Percentiles rank a stretch among this genome's conserved stretches.
phyloP scores from a whole-genome alignment of 148 eudicot species.

The Rhododendron kiyosumense region DNA sequence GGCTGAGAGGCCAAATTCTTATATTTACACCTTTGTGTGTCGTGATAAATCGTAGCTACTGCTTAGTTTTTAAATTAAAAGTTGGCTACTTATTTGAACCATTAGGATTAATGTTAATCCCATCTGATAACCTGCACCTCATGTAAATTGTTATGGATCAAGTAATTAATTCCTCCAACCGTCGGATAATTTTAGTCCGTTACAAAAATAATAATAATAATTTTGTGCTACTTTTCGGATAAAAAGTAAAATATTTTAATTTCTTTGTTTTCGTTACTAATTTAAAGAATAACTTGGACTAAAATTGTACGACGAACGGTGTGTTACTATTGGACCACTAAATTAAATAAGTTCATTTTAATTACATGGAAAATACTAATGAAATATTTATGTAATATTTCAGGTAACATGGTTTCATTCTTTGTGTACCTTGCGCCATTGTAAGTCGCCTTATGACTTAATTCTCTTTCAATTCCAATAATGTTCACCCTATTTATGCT shows the following conservation, averaged over 20 bases:
- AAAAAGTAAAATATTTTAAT: too few species aligned
- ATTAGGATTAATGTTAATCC: too few species aligned
- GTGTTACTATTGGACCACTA: not conserved
- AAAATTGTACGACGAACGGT: too few species aligned
- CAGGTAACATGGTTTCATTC: constrained; percentile 65
- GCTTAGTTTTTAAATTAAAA: not conserved
- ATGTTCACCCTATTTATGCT: not conserved
- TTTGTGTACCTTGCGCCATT: constrained; percentile 65
- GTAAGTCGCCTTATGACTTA: constrained; percentile 35
- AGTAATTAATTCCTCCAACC: too few species aligned
- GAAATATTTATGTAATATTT: not conserved
- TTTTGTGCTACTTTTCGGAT: too few species aligned
- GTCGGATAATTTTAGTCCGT: too few species aligned
- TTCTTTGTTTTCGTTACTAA: not conserved
- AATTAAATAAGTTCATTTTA: not conserved
- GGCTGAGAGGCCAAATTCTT: too few species aligned
- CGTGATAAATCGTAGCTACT: not conserved
- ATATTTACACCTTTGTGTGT: not conserved
- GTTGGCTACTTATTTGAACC: not conserved
- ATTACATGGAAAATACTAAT: not conserved
- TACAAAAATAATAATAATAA: too few species aligned
- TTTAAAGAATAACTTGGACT: too few species aligned
- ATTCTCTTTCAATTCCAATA: not conserved
- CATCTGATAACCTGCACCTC: not conserved
- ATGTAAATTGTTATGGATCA: too few species aligned